phyloP scores from a whole-genome alignment of 1,284 basidiomycete species.

The Pholiota adiposa region DNA sequence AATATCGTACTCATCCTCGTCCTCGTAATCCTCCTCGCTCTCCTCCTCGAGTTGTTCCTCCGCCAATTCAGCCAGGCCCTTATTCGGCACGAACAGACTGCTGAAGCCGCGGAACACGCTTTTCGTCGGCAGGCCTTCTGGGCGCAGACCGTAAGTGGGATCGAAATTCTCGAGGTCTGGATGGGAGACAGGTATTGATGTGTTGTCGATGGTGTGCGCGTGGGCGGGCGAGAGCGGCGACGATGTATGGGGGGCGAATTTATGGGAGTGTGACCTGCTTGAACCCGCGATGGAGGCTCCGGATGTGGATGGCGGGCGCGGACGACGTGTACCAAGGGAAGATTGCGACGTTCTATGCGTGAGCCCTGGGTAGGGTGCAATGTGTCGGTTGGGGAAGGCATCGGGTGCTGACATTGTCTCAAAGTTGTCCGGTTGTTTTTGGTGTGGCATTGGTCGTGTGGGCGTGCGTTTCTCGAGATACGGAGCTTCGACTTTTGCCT shows the following conservation, averaged over 20 bases:
- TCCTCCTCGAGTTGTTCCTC: slow-evolving; percentile 63
- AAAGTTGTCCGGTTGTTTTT: slow-evolving; percentile 19
- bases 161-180: slow-evolving; percentile 93
- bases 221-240: slow-evolving; percentile 18
- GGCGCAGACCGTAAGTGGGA: slow-evolving; percentile 96
- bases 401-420: slow-evolving; percentile 35
- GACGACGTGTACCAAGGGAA: slow-evolving; percentile 21
- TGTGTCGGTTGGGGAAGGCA: slow-evolving; percentile 19
- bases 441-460: slow-evolving; percentile 35
- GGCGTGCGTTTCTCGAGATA: slow-evolving; percentile 60
- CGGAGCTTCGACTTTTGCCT: slow-evolving; percentile 82
- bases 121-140: slow-evolving; percentile 83
- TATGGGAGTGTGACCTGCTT: slow-evolving; percentile 23
- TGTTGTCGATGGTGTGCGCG: slow-evolving; percentile 26
- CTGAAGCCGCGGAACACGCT: slow-evolving; percentile 74
- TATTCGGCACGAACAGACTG: slow-evolving; percentile 67
- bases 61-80: slow-evolving; percentile 79
- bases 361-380: slow-evolving; percentile 16
- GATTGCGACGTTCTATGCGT: slow-evolving; percentile 18
- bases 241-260: slow-evolving; percentile 25
- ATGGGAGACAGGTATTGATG: slow-evolving; percentile 47
- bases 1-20: slow-evolving; percentile 27
- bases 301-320: slow-evolving; percentile 21
- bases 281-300: slow-evolving; percentile 30
- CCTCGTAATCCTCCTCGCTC: slow-evolving; percentile 40